phyloP scores from a whole-genome alignment of 164 flowering plant species.

The Annona squamosa region DNA sequence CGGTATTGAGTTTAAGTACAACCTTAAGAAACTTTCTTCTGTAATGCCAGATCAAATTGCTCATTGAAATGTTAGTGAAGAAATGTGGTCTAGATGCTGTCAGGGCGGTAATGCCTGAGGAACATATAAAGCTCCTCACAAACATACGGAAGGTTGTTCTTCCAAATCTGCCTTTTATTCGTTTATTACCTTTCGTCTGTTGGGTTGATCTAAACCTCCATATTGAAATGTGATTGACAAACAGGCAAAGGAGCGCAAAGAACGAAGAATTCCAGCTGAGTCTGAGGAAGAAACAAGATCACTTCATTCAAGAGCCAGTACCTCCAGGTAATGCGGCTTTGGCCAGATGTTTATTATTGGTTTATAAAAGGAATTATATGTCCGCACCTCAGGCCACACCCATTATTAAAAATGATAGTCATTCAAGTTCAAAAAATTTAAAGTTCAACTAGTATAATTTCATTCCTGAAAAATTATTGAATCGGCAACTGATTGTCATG shows the following conservation, averaged over 20 bases:
- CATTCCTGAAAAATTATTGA: too few relatives aligned
- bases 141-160: constrained; percentile 77
- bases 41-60: constrained; percentile 58
- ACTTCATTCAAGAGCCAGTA: constrained; percentile 63
- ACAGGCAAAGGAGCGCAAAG: constrained; percentile 79
- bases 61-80: constrained; percentile 84
- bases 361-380: not conserved
- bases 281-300: constrained; percentile 53
- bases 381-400: not conserved
- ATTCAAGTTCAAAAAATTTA: too few relatives aligned
- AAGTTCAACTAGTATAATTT: too few relatives aligned
- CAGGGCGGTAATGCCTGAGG: constrained; percentile 93
- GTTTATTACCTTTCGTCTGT: not conserved
- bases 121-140: constrained; percentile 89
- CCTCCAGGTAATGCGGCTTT: constrained; percentile 60
- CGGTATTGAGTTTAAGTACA: not conserved
- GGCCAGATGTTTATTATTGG: not conserved
- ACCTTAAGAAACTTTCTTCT: not conserved
- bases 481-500: too few relatives aligned
- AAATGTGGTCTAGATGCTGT: constrained; percentile 97
- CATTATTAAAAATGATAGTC: too few relatives aligned
- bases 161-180: not conserved
- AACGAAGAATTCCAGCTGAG: constrained; percentile 38
- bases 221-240: not conserved
- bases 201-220: not conserved